Base-by-base conservation (phyloP, 2,329 filamentous ascomycete genomes). In the Aspergillus uvarum region DNA sequence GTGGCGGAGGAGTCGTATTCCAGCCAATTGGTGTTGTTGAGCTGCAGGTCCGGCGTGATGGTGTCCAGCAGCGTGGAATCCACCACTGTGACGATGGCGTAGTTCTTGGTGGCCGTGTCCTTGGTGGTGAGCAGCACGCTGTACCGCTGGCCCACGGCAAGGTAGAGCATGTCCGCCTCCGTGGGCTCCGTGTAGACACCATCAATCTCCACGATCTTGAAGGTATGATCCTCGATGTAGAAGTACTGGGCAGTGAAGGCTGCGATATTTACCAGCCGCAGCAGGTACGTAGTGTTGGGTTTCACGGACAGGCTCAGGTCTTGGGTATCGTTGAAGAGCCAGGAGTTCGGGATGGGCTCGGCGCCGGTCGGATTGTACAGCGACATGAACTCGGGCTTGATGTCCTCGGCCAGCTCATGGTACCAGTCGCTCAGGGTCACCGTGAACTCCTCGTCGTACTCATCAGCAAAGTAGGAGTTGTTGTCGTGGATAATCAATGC, bases 361-460 rank as follows among this genome's bases (percentile, higher is more conserved):
- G 86, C 84, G 24, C 78, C 84, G 65, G 77, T 87, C 0, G 82
- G 83, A 59, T 86, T 86, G 51, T 75, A 75, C 21, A 81, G 65
- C 65, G 60, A 66, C 57, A 76, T 64, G 54, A 73, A 74, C 6
- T 56, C 73, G 0, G 79, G 76, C 1, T 72, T 81, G 47, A 89
- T 80, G 61, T 87, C 87, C 19, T 81, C 76, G 69, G 81, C 80
- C 3, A 86, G 69, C 0, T 88, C 84, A 66, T 91, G 87, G 60
- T 92, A 91, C 80, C 89, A 89, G 67, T 92, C 89, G 19, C 86
- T 87, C n/a, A 92, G 75, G 63, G 89, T 88, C 19, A 91, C 70
- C 0, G 88, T 79, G 32, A 87, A 76, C 62, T 91, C 89, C 47
- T 83, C 82, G 35, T 83, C 80, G 32, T 86, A 85, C 48, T 84